phyloP scores from a whole-genome alignment of 2,329 filamentous ascomycete species.

The Sarocladiaceae sp. region DNA sequence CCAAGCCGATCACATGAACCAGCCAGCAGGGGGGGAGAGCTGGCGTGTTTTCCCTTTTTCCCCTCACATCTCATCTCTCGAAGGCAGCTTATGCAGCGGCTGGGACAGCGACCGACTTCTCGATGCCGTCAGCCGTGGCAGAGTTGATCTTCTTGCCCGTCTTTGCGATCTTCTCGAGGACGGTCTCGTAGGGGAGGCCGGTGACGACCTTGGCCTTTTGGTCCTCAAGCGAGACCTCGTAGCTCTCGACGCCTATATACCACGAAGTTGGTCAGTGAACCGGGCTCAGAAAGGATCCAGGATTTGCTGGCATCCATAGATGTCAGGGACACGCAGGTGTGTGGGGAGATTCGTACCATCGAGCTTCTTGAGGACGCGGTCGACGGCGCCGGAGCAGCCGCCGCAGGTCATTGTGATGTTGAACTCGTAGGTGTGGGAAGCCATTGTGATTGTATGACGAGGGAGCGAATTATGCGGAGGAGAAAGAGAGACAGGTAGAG shows the following conservation, averaged over 20 bases:
- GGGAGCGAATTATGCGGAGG: background rate
- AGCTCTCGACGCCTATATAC: slow-evolving; percentile 73
- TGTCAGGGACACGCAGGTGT: slow-evolving; percentile 4
- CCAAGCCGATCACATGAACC: background rate
- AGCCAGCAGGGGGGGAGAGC: background rate
- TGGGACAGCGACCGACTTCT: slow-evolving; percentile 42
- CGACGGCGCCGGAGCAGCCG: slow-evolving; percentile 91
- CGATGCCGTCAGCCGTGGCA: slow-evolving; percentile 62
- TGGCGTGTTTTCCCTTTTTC: background rate
- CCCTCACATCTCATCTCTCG: background rate
- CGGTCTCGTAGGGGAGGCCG: slow-evolving; percentile 67
- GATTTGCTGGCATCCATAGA: no score
- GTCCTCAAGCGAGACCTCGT: slow-evolving; percentile 78
- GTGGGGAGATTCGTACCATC: slow-evolving; percentile 55
- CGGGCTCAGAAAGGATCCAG: no score
- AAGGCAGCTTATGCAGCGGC: slow-evolving; percentile 25
- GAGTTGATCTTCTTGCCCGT: slow-evolving; percentile 88
- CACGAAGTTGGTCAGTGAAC: no score
- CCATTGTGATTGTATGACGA: slow-evolving; percentile 42
- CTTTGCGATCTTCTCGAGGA: slow-evolving; percentile 86
- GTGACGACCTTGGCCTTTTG: slow-evolving; percentile 77
- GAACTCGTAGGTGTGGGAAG: slow-evolving; percentile 87
- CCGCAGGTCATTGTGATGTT: slow-evolving; percentile 90
- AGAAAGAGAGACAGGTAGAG: background rate
- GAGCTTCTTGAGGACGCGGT: slow-evolving; percentile 86